Evolutionary conservation across 148 eudicot genomes (phyloP).

Genomic region (Euryodendron excelsum): DNA sequence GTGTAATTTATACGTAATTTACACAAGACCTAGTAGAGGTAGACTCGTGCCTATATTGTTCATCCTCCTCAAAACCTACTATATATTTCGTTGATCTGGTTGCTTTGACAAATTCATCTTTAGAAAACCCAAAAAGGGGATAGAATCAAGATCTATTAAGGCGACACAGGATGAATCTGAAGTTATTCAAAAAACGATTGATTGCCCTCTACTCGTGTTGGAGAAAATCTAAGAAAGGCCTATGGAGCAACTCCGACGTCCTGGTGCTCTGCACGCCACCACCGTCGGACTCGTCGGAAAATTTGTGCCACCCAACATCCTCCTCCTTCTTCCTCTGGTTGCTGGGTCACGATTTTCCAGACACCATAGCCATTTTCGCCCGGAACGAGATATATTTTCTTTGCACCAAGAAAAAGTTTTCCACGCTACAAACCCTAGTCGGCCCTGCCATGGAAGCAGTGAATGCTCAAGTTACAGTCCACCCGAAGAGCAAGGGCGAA

Average conservation of each 20-base stretch:
- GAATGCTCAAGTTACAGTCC: not conserved
- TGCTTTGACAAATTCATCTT: too few relatives aligned
- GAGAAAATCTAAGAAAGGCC: not conserved
- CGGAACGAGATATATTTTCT: not conserved
- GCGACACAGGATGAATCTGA: not conserved
- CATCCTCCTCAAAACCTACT: too few relatives aligned
- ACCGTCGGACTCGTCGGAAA: not conserved
- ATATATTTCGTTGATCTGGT: too few relatives aligned
- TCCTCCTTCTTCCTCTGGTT: conserved; percentile 5
- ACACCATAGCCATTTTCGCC: not conserved
- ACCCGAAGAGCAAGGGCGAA: not conserved
- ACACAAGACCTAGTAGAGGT: too few relatives aligned
- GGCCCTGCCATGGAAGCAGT: not conserved
- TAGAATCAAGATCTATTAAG: too few relatives aligned
- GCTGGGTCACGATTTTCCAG: conserved; percentile 1
- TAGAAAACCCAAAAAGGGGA: too few relatives aligned
- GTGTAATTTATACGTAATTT: too few relatives aligned
- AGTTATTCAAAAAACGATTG: not conserved
- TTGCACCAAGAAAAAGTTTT: not conserved
- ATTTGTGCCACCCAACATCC: not conserved
- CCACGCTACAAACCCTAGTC: not conserved
- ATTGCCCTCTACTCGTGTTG: not conserved
- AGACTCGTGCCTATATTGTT: too few relatives aligned
- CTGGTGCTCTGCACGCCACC: not conserved
- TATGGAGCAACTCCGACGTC: conserved; percentile 3